Base-by-base conservation (phyloP, 208 protist genomes). In the Trypanosoma platydactyli region DNA sequence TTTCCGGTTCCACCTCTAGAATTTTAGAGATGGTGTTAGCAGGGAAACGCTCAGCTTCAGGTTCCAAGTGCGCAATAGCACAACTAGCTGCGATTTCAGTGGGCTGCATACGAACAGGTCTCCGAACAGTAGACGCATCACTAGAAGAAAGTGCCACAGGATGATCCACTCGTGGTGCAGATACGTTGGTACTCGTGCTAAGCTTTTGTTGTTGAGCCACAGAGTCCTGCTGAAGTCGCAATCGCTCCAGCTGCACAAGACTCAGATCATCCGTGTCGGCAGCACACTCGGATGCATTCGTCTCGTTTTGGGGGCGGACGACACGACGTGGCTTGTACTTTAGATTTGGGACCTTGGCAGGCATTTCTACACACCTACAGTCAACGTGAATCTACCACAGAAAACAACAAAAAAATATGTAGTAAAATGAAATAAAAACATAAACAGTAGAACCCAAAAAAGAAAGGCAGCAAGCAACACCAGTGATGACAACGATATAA, bases 291-390 rank as follows among this genome's bases (percentile, higher is more conserved):
- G 27, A 59, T 16, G 25, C 41, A 46, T 70, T 71, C 4, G 22
- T 9, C 13, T 81, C 79, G 3, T 79, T 52, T 50, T 69, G 76
- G 13, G 33, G 61, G 7, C 69, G 73, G 22, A 81, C 60, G 25
- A 88, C 77, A 33, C 79, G 76, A 50, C 82, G 78, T 20, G 83
- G 86, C 52, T 86, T 89, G 59, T 84, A 92, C 70, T 83, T 89
- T 1, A 92, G 54, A 46, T 81, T 88, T 0, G 80, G 82, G 38
- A 78, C 60, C 58, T 92, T 92, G 1, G 86, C 83, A 9, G 86
- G 86, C 86, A 92, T 92, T 1, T 27, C 16, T 18, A 16, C 6
- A 3, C 48, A 48, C 40, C 15, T 18, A 12, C 16, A 29, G 18
- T 29, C 13, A 61, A n/a, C 49, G 20, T 33, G 1, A 13, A 7